phyloP scores from a whole-genome alignment of 805 yeast genomes.

The Candida patagonica region DNA sequence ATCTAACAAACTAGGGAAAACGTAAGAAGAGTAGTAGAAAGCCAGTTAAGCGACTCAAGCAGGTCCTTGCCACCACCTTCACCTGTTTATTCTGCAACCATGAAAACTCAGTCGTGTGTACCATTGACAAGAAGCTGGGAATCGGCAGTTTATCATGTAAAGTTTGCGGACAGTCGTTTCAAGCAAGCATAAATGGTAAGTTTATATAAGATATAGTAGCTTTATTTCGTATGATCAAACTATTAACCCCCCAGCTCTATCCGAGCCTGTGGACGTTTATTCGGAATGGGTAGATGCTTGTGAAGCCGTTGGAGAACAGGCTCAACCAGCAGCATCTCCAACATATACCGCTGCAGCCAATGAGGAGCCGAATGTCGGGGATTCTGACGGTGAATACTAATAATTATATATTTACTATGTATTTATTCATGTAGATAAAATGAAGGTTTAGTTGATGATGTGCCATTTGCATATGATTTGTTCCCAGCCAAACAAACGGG shows the following conservation, averaged over 20 bases:
- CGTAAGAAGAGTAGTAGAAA: conserved; percentile 77
- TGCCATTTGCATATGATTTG: too few species aligned
- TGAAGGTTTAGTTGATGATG: neutral
- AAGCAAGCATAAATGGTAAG: conserved; percentile 63
- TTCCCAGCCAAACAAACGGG: too few species aligned
- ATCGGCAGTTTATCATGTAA: conserved; percentile 83
- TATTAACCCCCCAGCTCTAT: conserved; percentile 31
- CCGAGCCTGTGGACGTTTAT: conserved; percentile 88
- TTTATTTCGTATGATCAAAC: neutral
- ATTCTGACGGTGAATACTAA: conserved; percentile 17
- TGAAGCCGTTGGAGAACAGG: conserved; percentile 74
- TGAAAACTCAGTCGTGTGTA: conserved; percentile 82
- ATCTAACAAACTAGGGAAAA: conserved; percentile 43
- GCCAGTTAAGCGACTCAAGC: conserved; percentile 71
- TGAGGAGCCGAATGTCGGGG: conserved; percentile 18
- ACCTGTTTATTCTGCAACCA: conserved; percentile 93
- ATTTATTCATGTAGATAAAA: neutral
- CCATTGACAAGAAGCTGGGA: conserved; percentile 75
- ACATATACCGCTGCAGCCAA: conserved; percentile 13
- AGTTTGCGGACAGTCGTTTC: conserved; percentile 90
- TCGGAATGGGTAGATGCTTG: conserved; percentile 98
- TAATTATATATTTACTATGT: neutral
- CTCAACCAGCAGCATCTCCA: conserved; percentile 17
- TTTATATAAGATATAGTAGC: neutral
- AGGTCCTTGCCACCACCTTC: conserved; percentile 70